Conservation (phyloP, 495 filamentous ascomycete species). For the Bacidia rubella region DNA sequence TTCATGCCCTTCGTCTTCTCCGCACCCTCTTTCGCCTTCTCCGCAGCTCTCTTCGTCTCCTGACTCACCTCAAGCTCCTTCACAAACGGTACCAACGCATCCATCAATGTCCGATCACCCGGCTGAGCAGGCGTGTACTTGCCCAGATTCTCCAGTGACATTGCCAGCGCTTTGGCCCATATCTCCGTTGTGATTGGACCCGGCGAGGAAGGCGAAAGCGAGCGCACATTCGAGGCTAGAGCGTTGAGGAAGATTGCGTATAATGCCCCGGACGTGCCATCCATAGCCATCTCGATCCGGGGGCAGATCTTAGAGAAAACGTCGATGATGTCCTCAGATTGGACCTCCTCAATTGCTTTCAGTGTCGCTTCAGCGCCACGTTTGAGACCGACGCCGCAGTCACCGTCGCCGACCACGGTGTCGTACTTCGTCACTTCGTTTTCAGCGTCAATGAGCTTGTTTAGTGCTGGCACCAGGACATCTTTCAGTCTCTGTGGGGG, state of each 20-base stretch:
- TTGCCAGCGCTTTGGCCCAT: slow-evolving; percentile 63
- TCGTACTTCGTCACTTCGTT: slow-evolving; percentile 79
- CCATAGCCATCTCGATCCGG: slow-evolving; percentile 82
- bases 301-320: slow-evolving; percentile 65
- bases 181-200: slow-evolving; percentile 38
- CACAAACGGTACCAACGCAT: slow-evolving; percentile 81
- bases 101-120: slow-evolving; percentile 82
- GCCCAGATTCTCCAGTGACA: slow-evolving; percentile 54
- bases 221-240: slow-evolving; percentile 60
- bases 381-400: slow-evolving; percentile 84
- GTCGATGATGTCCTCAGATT: slow-evolving; percentile 54
- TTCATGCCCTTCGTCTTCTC: slow-evolving; percentile 83
- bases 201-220: slow-evolving; percentile 33
- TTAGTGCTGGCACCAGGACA: slow-evolving; percentile 48
- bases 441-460: slow-evolving; percentile 62
- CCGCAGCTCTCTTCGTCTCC: slow-evolving; percentile 55
- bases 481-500: neutral
- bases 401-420: slow-evolving; percentile 87
- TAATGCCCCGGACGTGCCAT: slow-evolving; percentile 87
- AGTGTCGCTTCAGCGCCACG: slow-evolving; percentile 81
- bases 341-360: slow-evolving; percentile 42
- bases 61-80: slow-evolving; percentile 48
- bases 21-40: slow-evolving; percentile 61
- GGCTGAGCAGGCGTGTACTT: slow-evolving; percentile 82
- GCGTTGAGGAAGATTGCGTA: slow-evolving; percentile 95